Evolutionary conservation across 352 stramenopile genomes (phyloP).

Genomic region (Phytophthora cactorum): DNA sequence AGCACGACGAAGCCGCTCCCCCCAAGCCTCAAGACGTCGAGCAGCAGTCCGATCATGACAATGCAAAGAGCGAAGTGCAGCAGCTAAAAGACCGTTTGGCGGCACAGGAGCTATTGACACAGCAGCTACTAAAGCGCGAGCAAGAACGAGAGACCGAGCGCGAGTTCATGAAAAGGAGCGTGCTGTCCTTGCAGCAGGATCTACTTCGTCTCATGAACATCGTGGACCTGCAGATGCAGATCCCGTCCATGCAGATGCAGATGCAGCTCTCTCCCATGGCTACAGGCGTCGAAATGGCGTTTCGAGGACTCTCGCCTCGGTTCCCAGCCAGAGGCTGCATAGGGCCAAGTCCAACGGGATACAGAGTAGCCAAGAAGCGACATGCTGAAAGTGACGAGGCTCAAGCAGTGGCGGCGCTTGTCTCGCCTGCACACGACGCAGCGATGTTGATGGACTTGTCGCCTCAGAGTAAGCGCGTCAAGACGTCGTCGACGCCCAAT

Average conservation of each 20-base stretch:
- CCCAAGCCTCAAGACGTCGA: neutral
- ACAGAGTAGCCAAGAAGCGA: constrained; percentile 16
- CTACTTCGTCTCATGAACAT: constrained; percentile 80
- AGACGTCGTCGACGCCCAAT: constrained; percentile 36
- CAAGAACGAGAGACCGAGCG: constrained; percentile 40
- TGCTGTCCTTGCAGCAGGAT: constrained; percentile 75
- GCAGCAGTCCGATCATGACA: neutral
- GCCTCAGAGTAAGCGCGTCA: constrained; percentile 66
- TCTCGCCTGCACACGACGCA: constrained; percentile 28
- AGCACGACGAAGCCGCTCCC: neutral
- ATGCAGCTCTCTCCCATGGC: constrained; percentile 27
- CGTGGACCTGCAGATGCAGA: constrained; percentile 80
- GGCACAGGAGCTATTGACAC: constrained; percentile 36
- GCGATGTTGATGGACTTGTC: constrained; percentile 44
- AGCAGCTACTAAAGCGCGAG: constrained; percentile 47
- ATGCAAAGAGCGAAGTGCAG: constrained; percentile 18
- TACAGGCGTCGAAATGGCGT: constrained; percentile 10
- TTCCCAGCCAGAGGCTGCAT: constrained; percentile 11
- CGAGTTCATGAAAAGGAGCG: constrained; percentile 64
- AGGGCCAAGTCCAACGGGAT: neutral
- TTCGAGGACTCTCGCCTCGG: constrained; percentile 19
- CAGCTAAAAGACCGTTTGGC: constrained; percentile 33
- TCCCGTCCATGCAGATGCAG: constrained; percentile 45
- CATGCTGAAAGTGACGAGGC: constrained; percentile 3
- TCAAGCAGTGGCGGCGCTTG: constrained; percentile 32